These are phyloP conservation scores for Coemansia sp. DNA, from an alignment of 192 early-diverging fungal species.

Conservation along the genomic window DNA sequence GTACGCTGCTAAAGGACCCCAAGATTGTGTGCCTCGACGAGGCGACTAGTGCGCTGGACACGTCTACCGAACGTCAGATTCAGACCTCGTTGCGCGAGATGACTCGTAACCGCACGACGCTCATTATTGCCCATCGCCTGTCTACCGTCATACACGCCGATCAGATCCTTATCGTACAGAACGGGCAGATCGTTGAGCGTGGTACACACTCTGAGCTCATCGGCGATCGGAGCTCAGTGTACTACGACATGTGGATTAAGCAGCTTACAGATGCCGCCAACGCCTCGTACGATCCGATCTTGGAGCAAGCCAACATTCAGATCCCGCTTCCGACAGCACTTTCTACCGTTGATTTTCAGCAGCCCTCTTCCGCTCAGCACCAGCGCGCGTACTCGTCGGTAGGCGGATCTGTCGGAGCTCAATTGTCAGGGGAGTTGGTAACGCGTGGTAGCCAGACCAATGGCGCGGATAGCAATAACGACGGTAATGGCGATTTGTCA, in stretches of 20 bases:
- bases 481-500: background rate
- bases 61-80: slow-evolving; percentile 86
- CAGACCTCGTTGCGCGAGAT: slow-evolving; percentile 78
- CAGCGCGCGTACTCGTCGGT: background rate
- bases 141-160: slow-evolving; percentile 86
- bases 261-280: slow-evolving; percentile 68
- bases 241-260: slow-evolving; percentile 91
- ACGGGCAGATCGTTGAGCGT: slow-evolving; percentile 77
- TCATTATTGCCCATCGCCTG: slow-evolving; percentile 85
- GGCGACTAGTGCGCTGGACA: slow-evolving; percentile 87
- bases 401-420: background rate
- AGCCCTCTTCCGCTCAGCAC: slow-evolving; percentile 1
- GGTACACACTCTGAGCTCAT: slow-evolving; percentile 83
- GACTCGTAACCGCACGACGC: slow-evolving; percentile 79
- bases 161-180: slow-evolving; percentile 81
- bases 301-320: slow-evolving; percentile 23
- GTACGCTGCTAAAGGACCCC: slow-evolving; percentile 92
- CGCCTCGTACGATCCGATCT: slow-evolving; percentile 31
- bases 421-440: background rate
- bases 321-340: slow-evolving; percentile 21
- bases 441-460: background rate
- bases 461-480: background rate
- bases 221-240: slow-evolving; percentile 55
- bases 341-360: slow-evolving; percentile 2
- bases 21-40: slow-evolving; percentile 89